Conservation (phyloP, 2,329 filamentous ascomycete genomes). For the Colletotrichum sp. region DNA sequence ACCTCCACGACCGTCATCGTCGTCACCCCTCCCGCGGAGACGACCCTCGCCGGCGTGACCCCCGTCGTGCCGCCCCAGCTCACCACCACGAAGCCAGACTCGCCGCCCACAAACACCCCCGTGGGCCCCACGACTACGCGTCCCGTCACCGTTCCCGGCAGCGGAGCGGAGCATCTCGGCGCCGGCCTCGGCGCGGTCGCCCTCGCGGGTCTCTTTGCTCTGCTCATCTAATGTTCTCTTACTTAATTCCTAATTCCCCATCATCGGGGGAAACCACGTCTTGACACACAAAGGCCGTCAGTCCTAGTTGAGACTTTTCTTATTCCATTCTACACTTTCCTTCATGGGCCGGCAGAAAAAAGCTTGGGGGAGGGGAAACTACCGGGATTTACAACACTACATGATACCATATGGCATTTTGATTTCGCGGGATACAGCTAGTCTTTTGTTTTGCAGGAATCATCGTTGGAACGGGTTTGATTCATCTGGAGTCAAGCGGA, state of each 20-base stretch:
- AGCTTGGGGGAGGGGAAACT: not conserved
- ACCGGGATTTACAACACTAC: not conserved
- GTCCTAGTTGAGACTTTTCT: not conserved
- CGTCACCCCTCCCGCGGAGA: not conserved
- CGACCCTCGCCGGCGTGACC: not conserved
- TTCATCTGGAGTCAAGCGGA: not conserved
- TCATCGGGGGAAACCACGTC: not conserved
- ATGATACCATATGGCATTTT: constrained; percentile 10
- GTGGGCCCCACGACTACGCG: not conserved
- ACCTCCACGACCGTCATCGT: constrained; percentile 4
- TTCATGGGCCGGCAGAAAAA: constrained; percentile 15
- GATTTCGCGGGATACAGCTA: not conserved
- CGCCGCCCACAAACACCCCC: not conserved
- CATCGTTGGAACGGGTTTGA: not conserved
- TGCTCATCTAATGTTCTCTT: constrained; percentile 23
- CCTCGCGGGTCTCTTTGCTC: constrained; percentile 41
- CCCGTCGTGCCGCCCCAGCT: not conserved
- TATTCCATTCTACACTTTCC: constrained; percentile 14
- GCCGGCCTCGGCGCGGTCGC: constrained; percentile 41
- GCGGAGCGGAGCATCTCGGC: constrained; percentile 39
- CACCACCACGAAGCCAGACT: not conserved
- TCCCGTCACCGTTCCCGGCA: constrained; percentile 33
- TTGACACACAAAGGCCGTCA: not conserved
- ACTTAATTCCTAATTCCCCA: not conserved
- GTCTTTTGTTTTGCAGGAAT: not conserved